phyloP scores from a whole-genome alignment of 129 eudicot species.

The Flaveria robusta region DNA sequence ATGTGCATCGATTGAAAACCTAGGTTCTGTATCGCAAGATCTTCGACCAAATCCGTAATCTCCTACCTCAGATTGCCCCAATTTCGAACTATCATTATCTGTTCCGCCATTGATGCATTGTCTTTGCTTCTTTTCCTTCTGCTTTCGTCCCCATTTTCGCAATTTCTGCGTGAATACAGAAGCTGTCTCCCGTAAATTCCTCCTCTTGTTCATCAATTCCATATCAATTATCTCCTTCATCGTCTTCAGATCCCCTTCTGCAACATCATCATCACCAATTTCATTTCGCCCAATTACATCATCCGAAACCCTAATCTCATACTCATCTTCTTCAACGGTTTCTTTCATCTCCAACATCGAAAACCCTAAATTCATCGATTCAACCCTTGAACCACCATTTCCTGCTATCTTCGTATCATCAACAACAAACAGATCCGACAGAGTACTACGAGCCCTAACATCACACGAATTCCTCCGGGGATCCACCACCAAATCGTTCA shows the following conservation, averaged over 20 bases:
- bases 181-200: slow-evolving; percentile 52
- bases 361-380: slow-evolving; percentile 40
- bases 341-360: slow-evolving; percentile 24
- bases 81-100: slow-evolving; percentile 9
- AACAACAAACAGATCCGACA: slow-evolving; percentile 49
- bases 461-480: slow-evolving; percentile 62
- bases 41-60: slow-evolving; percentile 67
- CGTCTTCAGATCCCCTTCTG: slow-evolving; percentile 52
- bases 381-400: neutral
- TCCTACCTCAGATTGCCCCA: slow-evolving; percentile 55
- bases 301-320: slow-evolving; percentile 39
- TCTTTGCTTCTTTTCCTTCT: slow-evolving; percentile 51
- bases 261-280: slow-evolving; percentile 26
- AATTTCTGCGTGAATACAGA: slow-evolving; percentile 72
- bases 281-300: slow-evolving; percentile 33
- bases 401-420: slow-evolving; percentile 36
- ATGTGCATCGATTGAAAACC: slow-evolving; percentile 76
- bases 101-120: slow-evolving; percentile 24
- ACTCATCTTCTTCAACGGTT: slow-evolving; percentile 31
- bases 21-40: slow-evolving; percentile 78
- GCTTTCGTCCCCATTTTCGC: slow-evolving; percentile 68
- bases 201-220: slow-evolving; percentile 47
- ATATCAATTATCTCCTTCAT: slow-evolving; percentile 87
- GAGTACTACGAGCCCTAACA: slow-evolving; percentile 50
- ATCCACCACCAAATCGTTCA: slow-evolving; percentile 20